phyloP scores from a whole-genome alignment of 345 rosid genomes.

The Viola odorata region DNA sequence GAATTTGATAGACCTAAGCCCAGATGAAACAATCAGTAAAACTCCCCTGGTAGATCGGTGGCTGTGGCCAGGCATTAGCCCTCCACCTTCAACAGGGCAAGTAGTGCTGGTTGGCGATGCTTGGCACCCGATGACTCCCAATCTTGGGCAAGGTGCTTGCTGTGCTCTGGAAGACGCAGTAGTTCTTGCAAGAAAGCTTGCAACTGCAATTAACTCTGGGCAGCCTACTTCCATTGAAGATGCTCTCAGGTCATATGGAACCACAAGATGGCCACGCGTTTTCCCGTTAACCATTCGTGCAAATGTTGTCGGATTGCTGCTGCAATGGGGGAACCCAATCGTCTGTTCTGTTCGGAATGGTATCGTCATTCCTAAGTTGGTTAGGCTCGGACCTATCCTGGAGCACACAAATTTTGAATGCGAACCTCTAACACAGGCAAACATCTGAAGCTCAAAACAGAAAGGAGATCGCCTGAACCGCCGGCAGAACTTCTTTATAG shows the following conservation, averaged over 20 bases:
- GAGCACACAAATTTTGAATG: conserved; percentile 84
- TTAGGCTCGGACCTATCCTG: conserved; percentile 62
- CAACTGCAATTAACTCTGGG: conserved; percentile 39
- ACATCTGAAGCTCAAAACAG: conserved; percentile 16
- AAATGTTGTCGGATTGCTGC: conserved; percentile 65
- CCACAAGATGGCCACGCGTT: conserved; percentile 66
- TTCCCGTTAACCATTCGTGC: conserved; percentile 72
- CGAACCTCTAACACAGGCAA: conserved; percentile 40
- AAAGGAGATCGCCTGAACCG: neutral
- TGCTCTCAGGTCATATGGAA: conserved; percentile 61
- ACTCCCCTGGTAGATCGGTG: conserved; percentile 85
- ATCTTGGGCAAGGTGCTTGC: conserved; percentile 88
- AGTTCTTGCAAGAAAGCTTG: conserved; percentile 63
- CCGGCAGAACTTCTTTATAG: neutral
- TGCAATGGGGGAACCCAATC: conserved; percentile 84
- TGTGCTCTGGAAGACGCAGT: conserved; percentile 86
- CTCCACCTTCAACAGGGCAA: conserved; percentile 55
- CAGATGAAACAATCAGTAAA: conserved; percentile 63
- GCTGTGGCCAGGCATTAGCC: conserved; percentile 71
- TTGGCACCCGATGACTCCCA: conserved; percentile 98
- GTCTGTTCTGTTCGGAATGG: conserved; percentile 64
- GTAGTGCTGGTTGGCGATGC: conserved; percentile 83
- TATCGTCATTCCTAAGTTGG: conserved; percentile 56
- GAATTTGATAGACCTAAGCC: conserved; percentile 52
- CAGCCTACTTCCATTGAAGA: conserved; percentile 35